Base-by-base conservation (phyloP, 2,329 filamentous ascomycete species). In the Orbilia brochopaga region DNA sequence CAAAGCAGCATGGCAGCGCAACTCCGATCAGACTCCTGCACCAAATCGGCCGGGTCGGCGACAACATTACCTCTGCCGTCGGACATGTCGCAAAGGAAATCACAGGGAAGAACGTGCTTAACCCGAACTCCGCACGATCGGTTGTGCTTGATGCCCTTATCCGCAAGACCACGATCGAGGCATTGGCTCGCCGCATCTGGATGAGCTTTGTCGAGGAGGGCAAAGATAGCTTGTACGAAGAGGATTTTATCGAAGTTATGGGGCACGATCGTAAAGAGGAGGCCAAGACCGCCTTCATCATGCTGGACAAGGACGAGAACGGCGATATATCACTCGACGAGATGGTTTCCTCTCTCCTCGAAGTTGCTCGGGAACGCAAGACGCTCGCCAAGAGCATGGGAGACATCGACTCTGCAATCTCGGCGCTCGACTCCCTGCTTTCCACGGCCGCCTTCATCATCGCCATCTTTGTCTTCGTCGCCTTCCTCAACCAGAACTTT, bases 181-280 rank as follows among this genome's bases (percentile, higher is more conserved):
- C 94, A n/a, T 82, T 97, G 66, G 76, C 74, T 10, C 89, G 87
- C 75, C 89, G 94, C 77, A 88, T 97, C 74, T 97, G 94, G 94
- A 96, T 97, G 91, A 97, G 92, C 0, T 96, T 97, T 78, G 94
- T 96, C 1, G 87, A 94, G 2, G 93, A 97, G 80, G 92, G 91
- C 76, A 88, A 88, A 67, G 91, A 97, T 44, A 83, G 88, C 0
- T 83, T 99, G 7, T 90, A 85, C 75, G 80, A 85, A 7, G 91
- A 96, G 2, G 94, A 99, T 78, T 85, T 99, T 40, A 79, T 88
- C 30, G 93, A 97, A 78, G 93, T 97, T 8, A 87, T 99, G 69
- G 93, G 93, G 1, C 81, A 85, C 0, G 85, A 86, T 4, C 88
- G 89, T 76, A 86, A 87, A 73, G 82, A 85, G 0, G 90, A 96